Evolutionary conservation across 2,329 filamentous ascomycete genomes (phyloP).

Genomic region (Xylariaceae sp.): DNA sequence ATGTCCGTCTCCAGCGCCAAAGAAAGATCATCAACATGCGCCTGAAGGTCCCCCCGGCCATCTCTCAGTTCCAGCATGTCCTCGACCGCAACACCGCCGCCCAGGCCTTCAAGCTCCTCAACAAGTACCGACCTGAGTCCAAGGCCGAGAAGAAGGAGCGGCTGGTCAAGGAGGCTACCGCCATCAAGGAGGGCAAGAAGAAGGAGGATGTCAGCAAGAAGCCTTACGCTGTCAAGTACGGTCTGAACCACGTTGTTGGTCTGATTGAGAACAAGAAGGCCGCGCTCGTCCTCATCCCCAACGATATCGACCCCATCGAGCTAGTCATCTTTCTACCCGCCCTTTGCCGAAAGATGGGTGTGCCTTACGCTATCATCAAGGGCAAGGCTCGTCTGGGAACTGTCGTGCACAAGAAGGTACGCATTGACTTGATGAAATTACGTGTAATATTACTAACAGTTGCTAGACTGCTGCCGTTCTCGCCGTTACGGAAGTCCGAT

Average conservation of each 20-base stretch:
- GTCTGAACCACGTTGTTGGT: slow-evolving; percentile 98
- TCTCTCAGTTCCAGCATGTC: slow-evolving; percentile 96
- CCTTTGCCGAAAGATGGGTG: slow-evolving; percentile 99
- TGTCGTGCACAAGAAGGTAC: slow-evolving; percentile 98
- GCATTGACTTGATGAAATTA: slow-evolving; percentile 18
- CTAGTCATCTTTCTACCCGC: slow-evolving; percentile 98
- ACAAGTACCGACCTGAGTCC: slow-evolving; percentile 99
- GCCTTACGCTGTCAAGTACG: slow-evolving; percentile 99
- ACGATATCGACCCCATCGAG: slow-evolving; percentile 99
- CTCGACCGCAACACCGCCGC: slow-evolving; percentile 96
- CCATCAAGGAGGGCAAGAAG: slow-evolving; percentile 99
- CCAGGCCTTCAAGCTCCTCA: slow-evolving; percentile 98
- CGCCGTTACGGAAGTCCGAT: slow-evolving; percentile 93
- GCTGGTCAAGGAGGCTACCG: slow-evolving; percentile 95
- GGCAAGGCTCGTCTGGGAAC: slow-evolving; percentile 99
- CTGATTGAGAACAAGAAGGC: slow-evolving; percentile 99
- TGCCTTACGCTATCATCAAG: slow-evolving; percentile 99
- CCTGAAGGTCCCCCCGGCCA: slow-evolving; percentile 96
- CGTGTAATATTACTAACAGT: slow-evolving; percentile 34
- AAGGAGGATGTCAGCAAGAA: slow-evolving; percentile 99
- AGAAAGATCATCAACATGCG: slow-evolving; percentile 96
- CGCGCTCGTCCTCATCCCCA: slow-evolving; percentile 94
- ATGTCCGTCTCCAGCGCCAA: slow-evolving; percentile 95
- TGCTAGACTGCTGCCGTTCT: slow-evolving; percentile 93
- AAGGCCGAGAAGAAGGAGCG: slow-evolving; percentile 99